Base-by-base conservation (phyloP, 768 basidiomycete genomes). In the Suillus discolor region DNA sequence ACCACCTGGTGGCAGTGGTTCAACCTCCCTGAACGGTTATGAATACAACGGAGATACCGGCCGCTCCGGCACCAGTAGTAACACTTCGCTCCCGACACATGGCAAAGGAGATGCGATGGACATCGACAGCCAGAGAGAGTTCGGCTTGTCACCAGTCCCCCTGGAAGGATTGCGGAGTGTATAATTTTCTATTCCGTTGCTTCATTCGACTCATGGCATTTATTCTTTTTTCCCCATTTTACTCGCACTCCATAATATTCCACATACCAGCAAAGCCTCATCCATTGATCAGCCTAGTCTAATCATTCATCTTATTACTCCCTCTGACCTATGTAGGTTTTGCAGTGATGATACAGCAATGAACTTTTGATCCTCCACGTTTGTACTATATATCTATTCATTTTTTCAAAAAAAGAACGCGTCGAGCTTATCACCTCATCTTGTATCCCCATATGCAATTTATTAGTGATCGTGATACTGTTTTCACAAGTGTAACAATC, bases 291-390 rank as follows among this genome's bases (percentile, higher is more conserved):
- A 72, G 62, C 67, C 69, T 77, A 76, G 65, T 73, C 62, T 76
- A 78, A 66, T 65, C 70, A 65, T 69, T 25, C 73, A 73, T 69
- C 67, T 75, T 77, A 72, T 69, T 64, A 31, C 53, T 68, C 61
- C 45, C 23, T 51, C 62, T 67, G 69, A 72, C 64, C 62, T 69
- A 75, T 66, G 61, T 54, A 38, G 25, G 41, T 57, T 28, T 63
- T 23, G 39, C 45, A 39, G 42, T 62, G 28, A 45, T 49, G 34
- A 23, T 49, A 55, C 12, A 55, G 20, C 54, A n/a, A 31, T 34
- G 54, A 20, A 39, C 20, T 16, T 65, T 57, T 28, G 23, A 61
- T 64, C 28, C 28, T 57, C 44, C 54, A 51, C 16, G 15, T 53
- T 34, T 34, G 44, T 36, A 39, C 38, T 41, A 62, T 38, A 23